Conservation (phyloP, 2,329 filamentous ascomycete species). For the Botryosphaeria dothidea region DNA sequence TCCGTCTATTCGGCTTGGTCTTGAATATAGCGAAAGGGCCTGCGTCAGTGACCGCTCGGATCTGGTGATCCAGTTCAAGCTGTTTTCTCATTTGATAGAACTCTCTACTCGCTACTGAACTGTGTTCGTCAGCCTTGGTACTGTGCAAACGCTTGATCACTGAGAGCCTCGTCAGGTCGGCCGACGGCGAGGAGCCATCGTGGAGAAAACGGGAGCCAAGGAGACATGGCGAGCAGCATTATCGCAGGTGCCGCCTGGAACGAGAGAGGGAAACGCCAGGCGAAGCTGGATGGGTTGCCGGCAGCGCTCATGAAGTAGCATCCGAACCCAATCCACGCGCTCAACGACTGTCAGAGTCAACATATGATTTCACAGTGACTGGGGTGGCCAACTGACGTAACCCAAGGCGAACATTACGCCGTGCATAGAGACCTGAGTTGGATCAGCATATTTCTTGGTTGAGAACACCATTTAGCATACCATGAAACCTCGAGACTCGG, state of each 20-base stretch:
- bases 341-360: conserved; percentile 24
- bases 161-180: conserved; percentile 40
- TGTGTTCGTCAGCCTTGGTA: conserved; percentile 40
- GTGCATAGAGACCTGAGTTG: conserved; percentile 30
- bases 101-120: conserved; percentile 39
- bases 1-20: conserved; percentile 41
- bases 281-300: conserved; percentile 35
- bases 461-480: conserved; percentile 19
- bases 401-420: conserved; percentile 46
- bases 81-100: conserved; percentile 50
- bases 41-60: conserved; percentile 28
- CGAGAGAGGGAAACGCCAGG: conserved; percentile 50
- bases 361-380: neutral
- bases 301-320: conserved; percentile 40
- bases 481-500: conserved; percentile 43
- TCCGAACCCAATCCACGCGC: conserved; percentile 44
- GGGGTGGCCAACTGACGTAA: conserved; percentile 26
- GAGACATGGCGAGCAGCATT: conserved; percentile 40
- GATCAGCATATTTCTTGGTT: neutral
- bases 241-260: conserved; percentile 45
- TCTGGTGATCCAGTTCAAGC: conserved; percentile 41
- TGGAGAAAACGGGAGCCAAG: conserved; percentile 45
- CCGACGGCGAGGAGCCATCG: conserved; percentile 48
- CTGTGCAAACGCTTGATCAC: conserved; percentile 48
- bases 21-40: conserved; percentile 44